Evolutionary conservation across 2,329 filamentous ascomycete species (phyloP).

Genomic region (Cordyceps cicadae): DNA sequence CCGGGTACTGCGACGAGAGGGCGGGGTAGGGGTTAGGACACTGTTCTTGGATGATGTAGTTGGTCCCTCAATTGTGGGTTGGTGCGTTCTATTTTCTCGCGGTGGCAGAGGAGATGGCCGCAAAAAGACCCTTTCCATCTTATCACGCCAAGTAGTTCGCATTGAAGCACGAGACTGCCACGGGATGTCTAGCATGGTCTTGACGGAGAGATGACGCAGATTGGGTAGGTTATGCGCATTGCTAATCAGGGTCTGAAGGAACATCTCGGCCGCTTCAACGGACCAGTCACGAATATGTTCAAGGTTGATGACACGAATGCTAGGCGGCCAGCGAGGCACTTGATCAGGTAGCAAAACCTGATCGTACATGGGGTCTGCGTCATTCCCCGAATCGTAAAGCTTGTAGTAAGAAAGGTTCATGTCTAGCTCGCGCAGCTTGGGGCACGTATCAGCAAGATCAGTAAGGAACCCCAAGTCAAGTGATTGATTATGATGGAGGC

Average conservation of each 20-base stretch:
- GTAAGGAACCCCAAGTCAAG: slow-evolving; percentile 69
- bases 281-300: slow-evolving; percentile 70
- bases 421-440: slow-evolving; percentile 58
- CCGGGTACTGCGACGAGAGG: slow-evolving; percentile 30
- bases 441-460: slow-evolving; percentile 57
- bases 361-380: slow-evolving; percentile 68
- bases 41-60: slow-evolving; percentile 5
- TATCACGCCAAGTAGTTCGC: slow-evolving; percentile 67
- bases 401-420: slow-evolving; percentile 77
- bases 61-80: slow-evolving; percentile 11
- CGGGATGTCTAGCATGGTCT: slow-evolving; percentile 67
- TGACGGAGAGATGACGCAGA: slow-evolving; percentile 63
- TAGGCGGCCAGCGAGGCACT: slow-evolving; percentile 69
- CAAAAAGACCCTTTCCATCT: slow-evolving; percentile 59
- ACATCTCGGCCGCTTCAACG: slow-evolving; percentile 59
- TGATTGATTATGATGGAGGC: slow-evolving; percentile 69
- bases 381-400: slow-evolving; percentile 56
- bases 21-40: slow-evolving; percentile 16
- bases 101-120: slow-evolving; percentile 36
- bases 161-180: slow-evolving; percentile 80
- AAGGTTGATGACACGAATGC: slow-evolving; percentile 63
- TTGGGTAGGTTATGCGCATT: slow-evolving; percentile 56
- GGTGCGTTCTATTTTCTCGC: slow-evolving; percentile 17
- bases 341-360: slow-evolving; percentile 55
- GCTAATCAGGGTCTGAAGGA: slow-evolving; percentile 71